Evolutionary conservation across 2,329 filamentous ascomycete species (phyloP).

Genomic region (Nannizziopsis arthrosporioides): DNA sequence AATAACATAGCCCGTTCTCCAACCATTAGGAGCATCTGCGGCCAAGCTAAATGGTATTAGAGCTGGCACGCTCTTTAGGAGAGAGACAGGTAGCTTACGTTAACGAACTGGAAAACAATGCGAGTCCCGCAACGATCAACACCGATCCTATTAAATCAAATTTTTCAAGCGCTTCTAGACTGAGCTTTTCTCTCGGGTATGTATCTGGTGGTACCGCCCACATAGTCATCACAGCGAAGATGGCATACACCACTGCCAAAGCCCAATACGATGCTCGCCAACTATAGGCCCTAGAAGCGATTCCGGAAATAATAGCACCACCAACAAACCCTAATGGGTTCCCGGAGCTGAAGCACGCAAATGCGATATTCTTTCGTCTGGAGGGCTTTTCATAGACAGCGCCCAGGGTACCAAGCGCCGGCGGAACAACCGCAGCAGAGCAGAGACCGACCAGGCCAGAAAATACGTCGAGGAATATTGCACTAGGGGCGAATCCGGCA

Average conservation of each 20-base stretch:
- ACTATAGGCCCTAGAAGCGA: constrained; percentile 1
- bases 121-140: constrained; percentile 7
- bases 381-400: constrained; percentile 8
- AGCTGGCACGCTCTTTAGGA: background rate
- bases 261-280: constrained; percentile 11
- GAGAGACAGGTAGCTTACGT: constrained; percentile 38
- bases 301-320: constrained; percentile 2
- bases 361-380: constrained; percentile 8
- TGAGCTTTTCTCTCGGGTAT: constrained; percentile 19
- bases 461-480: constrained; percentile 6
- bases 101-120: constrained; percentile 56
- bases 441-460: constrained; percentile 6
- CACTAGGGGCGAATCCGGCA: constrained; percentile 7
- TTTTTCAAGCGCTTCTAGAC: constrained; percentile 23
- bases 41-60: background rate
- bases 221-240: constrained; percentile 3
- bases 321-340: constrained; percentile 7
- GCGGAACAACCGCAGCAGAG: constrained; percentile 8
- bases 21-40: constrained; percentile 7
- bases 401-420: constrained; percentile 6
- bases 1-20: constrained; percentile 8
- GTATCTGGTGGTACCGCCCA: constrained; percentile 14
- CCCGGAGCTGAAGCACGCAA: constrained; percentile 6
- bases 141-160: constrained; percentile 37
- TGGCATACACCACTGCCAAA: constrained; percentile 3